Conservation (phyloP, 2,329 filamentous ascomycete genomes). For the Alternaria atra region DNA sequence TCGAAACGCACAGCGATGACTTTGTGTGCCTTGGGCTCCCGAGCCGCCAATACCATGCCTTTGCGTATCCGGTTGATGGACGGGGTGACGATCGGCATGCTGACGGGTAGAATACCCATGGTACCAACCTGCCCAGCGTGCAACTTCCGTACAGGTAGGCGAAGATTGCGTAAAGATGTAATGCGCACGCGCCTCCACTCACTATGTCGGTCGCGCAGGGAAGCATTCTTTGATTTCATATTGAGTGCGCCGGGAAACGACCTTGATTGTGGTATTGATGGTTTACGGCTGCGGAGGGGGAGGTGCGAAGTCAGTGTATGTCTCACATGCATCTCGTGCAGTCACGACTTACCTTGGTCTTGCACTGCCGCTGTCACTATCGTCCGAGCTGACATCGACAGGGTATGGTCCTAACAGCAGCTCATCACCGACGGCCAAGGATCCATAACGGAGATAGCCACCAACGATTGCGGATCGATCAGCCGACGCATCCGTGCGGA, state of each 20-base stretch:
- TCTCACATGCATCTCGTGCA: too few relatives aligned
- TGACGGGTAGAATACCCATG: slow-evolving; percentile 72
- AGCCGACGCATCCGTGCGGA: slow-evolving; percentile 55
- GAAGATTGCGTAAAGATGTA: slow-evolving; percentile 86
- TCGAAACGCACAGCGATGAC: slow-evolving; percentile 72
- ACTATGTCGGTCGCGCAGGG: slow-evolving; percentile 34
- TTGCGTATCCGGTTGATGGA: slow-evolving; percentile 64
- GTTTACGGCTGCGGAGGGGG: slow-evolving; percentile 17
- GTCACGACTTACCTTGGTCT: slow-evolving; percentile 8
- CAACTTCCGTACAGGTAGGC: slow-evolving; percentile 80
- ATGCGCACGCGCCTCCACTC: slow-evolving; percentile 83
- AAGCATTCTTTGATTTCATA: slow-evolving; percentile 24
- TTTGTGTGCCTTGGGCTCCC: slow-evolving; percentile 63
- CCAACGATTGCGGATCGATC: slow-evolving; percentile 71
- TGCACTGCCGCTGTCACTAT: slow-evolving; percentile 50
- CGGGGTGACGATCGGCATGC: slow-evolving; percentile 37
- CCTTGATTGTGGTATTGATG: slow-evolving; percentile 53
- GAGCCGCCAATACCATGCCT: slow-evolving; percentile 79
- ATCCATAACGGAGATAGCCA: slow-evolving; percentile 82
- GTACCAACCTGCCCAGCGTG: slow-evolving; percentile 87
- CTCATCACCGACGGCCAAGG: slow-evolving; percentile 77
- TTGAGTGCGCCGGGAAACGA: slow-evolving; percentile 60
- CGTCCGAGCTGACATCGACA: slow-evolving; percentile 42
- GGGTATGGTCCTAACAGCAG: slow-evolving; percentile 78
- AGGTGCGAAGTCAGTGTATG: too few relatives aligned